Conservation (phyloP, 2,329 filamentous ascomycete genomes). For the Pseudogymnoascus sp. region DNA sequence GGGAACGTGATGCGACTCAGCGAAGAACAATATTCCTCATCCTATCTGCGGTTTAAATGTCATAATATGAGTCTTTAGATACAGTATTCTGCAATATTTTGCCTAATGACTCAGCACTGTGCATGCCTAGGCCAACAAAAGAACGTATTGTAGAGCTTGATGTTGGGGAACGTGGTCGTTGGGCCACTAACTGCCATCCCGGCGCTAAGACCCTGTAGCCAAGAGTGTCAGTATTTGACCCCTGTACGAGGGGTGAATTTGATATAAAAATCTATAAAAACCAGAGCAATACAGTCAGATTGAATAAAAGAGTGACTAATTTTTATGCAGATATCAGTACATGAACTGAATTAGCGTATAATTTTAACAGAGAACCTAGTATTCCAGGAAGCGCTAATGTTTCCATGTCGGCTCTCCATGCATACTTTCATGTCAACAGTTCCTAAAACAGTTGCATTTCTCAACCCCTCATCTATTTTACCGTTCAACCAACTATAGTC, state of each 20-base stretch:
- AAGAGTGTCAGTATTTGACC: background rate
- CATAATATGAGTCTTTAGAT: background rate
- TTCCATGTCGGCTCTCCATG: background rate
- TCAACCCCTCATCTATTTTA: background rate
- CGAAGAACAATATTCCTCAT: background rate
- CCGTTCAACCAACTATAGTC: background rate
- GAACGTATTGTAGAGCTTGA: background rate
- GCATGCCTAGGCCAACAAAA: background rate
- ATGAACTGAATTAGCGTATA: background rate
- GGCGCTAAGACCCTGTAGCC: background rate
- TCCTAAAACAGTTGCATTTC: background rate
- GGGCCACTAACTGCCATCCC: background rate
- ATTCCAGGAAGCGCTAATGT: background rate
- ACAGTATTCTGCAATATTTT: background rate
- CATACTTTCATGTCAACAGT: background rate
- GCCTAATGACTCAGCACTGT: constrained; percentile 1
- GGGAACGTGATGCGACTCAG: background rate
- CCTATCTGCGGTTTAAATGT: background rate
- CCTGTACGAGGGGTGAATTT: background rate
- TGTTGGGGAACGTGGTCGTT: background rate
- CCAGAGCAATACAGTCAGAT: background rate
- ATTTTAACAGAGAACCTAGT: background rate
- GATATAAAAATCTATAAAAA: background rate
- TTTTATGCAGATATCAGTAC: background rate
- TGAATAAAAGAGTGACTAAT: background rate